Evolutionary conservation across 2,329 filamentous ascomycete genomes (phyloP), one percentile per base, ranked within the genome.

Genomic region (Achaetomium macrosporum): DNA sequence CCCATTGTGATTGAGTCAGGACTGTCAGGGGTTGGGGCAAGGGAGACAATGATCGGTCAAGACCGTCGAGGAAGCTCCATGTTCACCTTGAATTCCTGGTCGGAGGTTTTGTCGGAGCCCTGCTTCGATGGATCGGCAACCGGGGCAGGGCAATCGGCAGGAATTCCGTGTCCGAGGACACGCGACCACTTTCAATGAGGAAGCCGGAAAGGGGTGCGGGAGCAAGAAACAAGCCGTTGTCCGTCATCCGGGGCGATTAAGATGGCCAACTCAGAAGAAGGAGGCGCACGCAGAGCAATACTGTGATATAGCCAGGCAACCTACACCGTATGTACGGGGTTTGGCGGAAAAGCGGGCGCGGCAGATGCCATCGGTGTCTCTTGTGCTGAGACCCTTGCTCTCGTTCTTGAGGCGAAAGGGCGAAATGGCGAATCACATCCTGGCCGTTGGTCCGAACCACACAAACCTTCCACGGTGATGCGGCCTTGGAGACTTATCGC

Each of bases 391-490:
- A 20, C 33, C 31, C 19, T 19, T 11, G 17, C 36, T 49, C 47
- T 42, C 46, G 42, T 31, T 37, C 33, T 49, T 43, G 42, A 36
- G 35, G 50, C 56, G 50, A 54, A 53, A 50, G 16, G 41, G 56
- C 56, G 56, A 56, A 39, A 41, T 10, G 36, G 52, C 57, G 52
- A 59, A 59, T 57, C 55, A 53, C 17, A 47, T 4, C 13, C 17
- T 47, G 46, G 52, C 57, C 57, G 47, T 54, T 59, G 29, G 57
- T 39, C 57, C 57, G 57, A 54, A 43, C 51, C 52, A 53, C n/a
- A 16, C 43, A 45, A 36, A 15, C 12, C 35, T 8, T n/a, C 8
- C 8, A 16, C n/a, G 16, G n/a, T 19, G 16, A 31, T 35, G n/a
- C 47, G 11, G n/a, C n/a, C n/a, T n/a, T n/a, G n/a, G n/a, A n/a